Evolutionary conservation across 2,329 filamentous ascomycete species (phyloP).

Genomic region (Neofusicoccum laricinum): DNA sequence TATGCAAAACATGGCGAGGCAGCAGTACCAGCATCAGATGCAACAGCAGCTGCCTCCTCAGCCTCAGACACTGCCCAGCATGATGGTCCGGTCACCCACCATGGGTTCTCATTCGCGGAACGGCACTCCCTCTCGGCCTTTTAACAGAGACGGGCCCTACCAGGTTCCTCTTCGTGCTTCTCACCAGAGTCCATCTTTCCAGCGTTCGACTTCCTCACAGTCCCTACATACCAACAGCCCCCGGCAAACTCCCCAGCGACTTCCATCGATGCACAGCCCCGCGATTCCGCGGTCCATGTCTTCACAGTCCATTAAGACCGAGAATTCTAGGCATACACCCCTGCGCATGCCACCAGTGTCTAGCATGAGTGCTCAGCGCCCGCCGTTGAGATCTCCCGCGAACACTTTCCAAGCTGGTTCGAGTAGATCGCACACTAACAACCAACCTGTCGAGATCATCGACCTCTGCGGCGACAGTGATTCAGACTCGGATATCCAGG

Average conservation of each 20-base stretch:
- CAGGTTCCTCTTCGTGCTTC: neutral
- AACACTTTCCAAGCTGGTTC: neutral
- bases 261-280: neutral
- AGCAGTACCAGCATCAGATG: neutral
- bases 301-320: neutral
- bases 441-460: neutral
- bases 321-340: neutral
- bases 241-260: neutral
- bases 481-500: neutral
- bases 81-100: neutral
- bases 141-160: neutral
- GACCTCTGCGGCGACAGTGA: constrained; percentile 1
- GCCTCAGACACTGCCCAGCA: neutral
- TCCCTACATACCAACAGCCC: neutral
- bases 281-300: neutral
- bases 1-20: neutral
- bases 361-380: neutral
- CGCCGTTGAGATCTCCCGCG: neutral
- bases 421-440: neutral
- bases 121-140: neutral
- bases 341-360: neutral
- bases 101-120: neutral
- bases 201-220: neutral
- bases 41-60: neutral
- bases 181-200: neutral